Evolutionary conservation across 208 protist genomes (phyloP).

Genomic region (Acanthamoeba triangularis): DNA sequence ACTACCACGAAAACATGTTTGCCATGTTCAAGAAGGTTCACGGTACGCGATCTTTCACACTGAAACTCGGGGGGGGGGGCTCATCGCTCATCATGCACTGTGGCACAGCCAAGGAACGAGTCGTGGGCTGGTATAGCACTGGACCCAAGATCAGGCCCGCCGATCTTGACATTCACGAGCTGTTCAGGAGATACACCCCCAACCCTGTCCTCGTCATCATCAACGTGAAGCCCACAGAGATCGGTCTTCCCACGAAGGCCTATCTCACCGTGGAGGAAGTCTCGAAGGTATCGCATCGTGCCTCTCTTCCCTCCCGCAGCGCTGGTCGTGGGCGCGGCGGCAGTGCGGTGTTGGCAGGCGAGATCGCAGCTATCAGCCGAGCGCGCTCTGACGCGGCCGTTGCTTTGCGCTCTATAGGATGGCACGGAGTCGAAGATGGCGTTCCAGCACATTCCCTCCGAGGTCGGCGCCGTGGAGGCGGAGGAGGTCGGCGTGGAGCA

Average conservation of each 20-base stretch:
- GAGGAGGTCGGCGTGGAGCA: constrained; percentile 99
- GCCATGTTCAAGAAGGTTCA: constrained; percentile 99
- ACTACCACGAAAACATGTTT: constrained; percentile 98
- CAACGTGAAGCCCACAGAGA: constrained; percentile 93
- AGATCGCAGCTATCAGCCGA: constrained; percentile 10
- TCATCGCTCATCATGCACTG: not conserved
- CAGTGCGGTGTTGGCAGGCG: too few relatives aligned
- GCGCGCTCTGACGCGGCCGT: not conserved
- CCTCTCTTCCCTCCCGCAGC: not conserved
- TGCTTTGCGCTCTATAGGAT: constrained; percentile 80
- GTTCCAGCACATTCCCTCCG: constrained; percentile 94
- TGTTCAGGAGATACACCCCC: constrained; percentile 95
- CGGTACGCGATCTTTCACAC: constrained; percentile 78
- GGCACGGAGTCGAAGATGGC: constrained; percentile 90
- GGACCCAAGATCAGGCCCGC: constrained; percentile 97
- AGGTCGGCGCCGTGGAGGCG: constrained; percentile 97
- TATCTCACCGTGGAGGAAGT: constrained; percentile 94
- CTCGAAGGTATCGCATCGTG: constrained; percentile 84
- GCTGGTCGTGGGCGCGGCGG: not conserved
- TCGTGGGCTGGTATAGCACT: constrained; percentile 99
- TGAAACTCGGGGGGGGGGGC: not conserved
- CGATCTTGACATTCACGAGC: constrained; percentile 98
- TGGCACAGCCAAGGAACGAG: constrained; percentile 95
- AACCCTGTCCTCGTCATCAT: constrained; percentile 94
- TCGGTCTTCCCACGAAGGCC: constrained; percentile 93